These are phyloP conservation scores for Thalassiosira sp. DNA, from an alignment of 352 stramenopile genomes.

Conservation along the genomic window DNA sequence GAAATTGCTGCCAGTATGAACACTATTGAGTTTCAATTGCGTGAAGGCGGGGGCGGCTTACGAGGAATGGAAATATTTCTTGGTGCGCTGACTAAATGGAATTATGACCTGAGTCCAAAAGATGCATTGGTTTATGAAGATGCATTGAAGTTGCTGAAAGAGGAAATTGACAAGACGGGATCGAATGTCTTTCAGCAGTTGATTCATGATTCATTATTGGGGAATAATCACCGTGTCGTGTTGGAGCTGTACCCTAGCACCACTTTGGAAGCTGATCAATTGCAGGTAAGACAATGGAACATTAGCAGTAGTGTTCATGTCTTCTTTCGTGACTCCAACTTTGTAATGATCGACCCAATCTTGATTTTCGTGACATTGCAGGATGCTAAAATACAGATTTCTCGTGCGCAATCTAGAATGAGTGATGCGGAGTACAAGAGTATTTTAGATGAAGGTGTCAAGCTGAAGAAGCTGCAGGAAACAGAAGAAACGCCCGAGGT, in stretches of 20 bases:
- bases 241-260: conserved; percentile 74
- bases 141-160: conserved; percentile 75
- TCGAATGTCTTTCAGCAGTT: conserved; percentile 71
- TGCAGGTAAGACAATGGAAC: conserved; percentile 43
- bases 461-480: conserved; percentile 73
- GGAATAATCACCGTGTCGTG: conserved; percentile 75
- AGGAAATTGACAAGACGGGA: conserved; percentile 57
- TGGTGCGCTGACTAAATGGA: conserved; percentile 76
- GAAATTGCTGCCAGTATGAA: conserved; percentile 81
- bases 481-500: conserved; percentile 72
- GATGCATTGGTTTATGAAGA: conserved; percentile 70
- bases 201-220: conserved; percentile 69
- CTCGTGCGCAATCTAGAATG: conserved; percentile 43
- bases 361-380: conserved; percentile 18
- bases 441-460: conserved; percentile 67
- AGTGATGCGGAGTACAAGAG: conserved; percentile 53
- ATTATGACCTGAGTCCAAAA: conserved; percentile 78
- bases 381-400: conserved; percentile 38
- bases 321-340: no score
- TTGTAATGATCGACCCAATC: no score
- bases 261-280: conserved; percentile 40
- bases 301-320: no score
- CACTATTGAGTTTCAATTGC: conserved; percentile 79
- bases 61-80: conserved; percentile 81
- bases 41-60: conserved; percentile 76